Percentiles rank a stretch among this genome's conserved stretches.
Evolutionary conservation across 2,329 filamentous ascomycete species (phyloP).

Genomic region (Chrysoporthe deuterocubensis): DNA sequence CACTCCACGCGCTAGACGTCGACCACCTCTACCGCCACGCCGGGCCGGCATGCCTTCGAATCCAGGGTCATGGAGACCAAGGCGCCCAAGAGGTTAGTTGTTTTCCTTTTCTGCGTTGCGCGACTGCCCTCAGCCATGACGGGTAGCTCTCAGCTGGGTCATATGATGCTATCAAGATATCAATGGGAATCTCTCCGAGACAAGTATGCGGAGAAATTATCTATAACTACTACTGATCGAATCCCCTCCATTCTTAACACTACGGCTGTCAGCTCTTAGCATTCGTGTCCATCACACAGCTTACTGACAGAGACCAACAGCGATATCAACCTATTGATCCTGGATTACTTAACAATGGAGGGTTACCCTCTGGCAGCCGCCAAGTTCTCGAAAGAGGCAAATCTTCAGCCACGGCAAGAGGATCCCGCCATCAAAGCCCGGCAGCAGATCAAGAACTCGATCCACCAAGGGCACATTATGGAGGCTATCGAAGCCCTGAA

Average conservation of each 20-base stretch:
- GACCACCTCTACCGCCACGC: constrained; percentile 73
- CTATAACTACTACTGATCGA: constrained; percentile 81
- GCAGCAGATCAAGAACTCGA: constrained; percentile 81
- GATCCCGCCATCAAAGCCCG: constrained; percentile 74
- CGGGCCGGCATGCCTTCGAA: constrained; percentile 75
- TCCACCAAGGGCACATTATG: constrained; percentile 85
- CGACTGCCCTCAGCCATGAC: constrained; percentile 20
- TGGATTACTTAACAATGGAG: constrained; percentile 96
- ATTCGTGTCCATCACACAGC: constrained; percentile 11
- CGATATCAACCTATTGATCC: constrained; percentile 92
- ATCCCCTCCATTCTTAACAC: constrained; percentile 43
- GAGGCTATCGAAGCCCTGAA: constrained; percentile 86
- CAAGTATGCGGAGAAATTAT: constrained; percentile 82
- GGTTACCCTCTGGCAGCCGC: constrained; percentile 91
- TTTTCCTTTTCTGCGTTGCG: constrained; percentile 25
- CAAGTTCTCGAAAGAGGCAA: constrained; percentile 93
- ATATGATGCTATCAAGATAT: constrained; percentile 80
- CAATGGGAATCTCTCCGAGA: constrained; percentile 99
- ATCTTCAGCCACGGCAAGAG: constrained; percentile 75
- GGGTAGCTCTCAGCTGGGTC: constrained; percentile 36
- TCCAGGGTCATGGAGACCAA: constrained; percentile 82
- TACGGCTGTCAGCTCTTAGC: constrained; percentile 22
- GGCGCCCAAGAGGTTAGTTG: constrained; percentile 83
- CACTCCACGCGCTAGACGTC: constrained; percentile 57
- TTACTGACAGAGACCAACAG: constrained; percentile 51